Evolutionary conservation across 345 rosid species (phyloP), one percentile per base, ranked within the genome.

Genomic region (Boechera retrofracta): DNA sequence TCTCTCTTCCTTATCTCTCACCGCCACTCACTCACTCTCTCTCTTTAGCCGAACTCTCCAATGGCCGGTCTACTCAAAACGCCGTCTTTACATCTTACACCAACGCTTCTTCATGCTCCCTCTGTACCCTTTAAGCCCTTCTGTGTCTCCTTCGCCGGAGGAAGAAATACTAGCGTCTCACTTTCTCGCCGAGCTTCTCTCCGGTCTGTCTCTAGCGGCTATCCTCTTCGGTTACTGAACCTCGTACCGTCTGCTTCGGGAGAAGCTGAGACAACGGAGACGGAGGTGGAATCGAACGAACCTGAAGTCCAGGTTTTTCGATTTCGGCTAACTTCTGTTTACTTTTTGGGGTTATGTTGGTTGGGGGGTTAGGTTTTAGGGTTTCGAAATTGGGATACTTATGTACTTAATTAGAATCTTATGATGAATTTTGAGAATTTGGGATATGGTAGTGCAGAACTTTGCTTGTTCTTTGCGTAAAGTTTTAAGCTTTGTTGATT

Each of bases 21-120:
- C 82, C 51, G 77, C 31, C 56, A 28, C 31, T 21, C 24, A 56
- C 54, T 26, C 53, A 28, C 32, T 21, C 64, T 47, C 64, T 51
- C 58, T 16, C 21, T 5, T 0, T 26, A 53, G 6, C 44, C 57
- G 39, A 62, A 63, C 49, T 44, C 55, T 31, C 53, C 57, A 66
- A 93, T 91, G 98, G 97, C 97, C 62, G 85, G 87, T 48, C 83
- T 91, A 81, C 79, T 88, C 70, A 83, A 81, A 72, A 82, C 98
- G 78, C 74, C 84, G 72, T 86, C 90, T 68, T 83, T 86, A 62
- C 82, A 60, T 28, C 77, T 86, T 7, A 79, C 83, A 44, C 79
- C 85, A 2, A 69, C 80, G 15, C 77, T 82, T 6, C 32, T 74
- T 39, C 74, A 79, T 66, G 3, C 71, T 2, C 70, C 89, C 16